phyloP scores from a whole-genome alignment of 371 early-diverging fungal species.

The Synchytrium microbalum region DNA sequence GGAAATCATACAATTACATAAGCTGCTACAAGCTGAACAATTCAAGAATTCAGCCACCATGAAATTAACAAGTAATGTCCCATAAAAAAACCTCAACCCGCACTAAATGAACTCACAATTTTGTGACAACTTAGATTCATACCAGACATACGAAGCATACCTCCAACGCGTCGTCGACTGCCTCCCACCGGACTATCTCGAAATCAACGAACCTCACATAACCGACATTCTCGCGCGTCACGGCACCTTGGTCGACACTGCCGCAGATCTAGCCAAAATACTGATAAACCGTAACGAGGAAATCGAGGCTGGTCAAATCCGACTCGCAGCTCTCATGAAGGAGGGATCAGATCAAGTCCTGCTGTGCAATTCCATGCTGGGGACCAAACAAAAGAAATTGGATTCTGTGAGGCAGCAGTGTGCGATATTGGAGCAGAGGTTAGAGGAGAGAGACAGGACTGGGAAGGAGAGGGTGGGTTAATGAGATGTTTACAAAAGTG shows the following conservation, averaged over 20 bases:
- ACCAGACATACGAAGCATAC: slow-evolving; percentile 42
- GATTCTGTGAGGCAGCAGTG: slow-evolving; percentile 40
- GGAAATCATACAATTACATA: slow-evolving; percentile 24
- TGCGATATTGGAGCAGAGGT: slow-evolving; percentile 34
- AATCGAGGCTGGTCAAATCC: slow-evolving; percentile 31
- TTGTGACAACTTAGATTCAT: slow-evolving; percentile 24
- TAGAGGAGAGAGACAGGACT: slow-evolving; percentile 39
- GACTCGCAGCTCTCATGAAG: slow-evolving; percentile 32
- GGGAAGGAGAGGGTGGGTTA: slow-evolving; percentile 42
- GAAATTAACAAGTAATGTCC: slow-evolving; percentile 25
- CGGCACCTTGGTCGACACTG: slow-evolving; percentile 45
- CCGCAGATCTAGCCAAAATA: slow-evolving; percentile 35
- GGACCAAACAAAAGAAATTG: slow-evolving; percentile 41
- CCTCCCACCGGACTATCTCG: slow-evolving; percentile 46
- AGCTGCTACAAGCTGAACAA: slow-evolving; percentile 28
- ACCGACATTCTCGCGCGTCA: slow-evolving; percentile 49
- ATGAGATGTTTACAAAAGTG: too few species aligned
- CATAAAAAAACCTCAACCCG: not conserved
- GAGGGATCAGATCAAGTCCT: slow-evolving; percentile 34
- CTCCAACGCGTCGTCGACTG: slow-evolving; percentile 42
- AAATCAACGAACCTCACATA: slow-evolving; percentile 49
- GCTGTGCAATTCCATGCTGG: slow-evolving; percentile 44
- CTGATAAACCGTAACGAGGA: slow-evolving; percentile 33
- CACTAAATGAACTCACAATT: slow-evolving; percentile 1
- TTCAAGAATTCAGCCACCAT: slow-evolving; percentile 24